Conservation (phyloP, 179 eudicot genomes). For the Beta macrorhiza region DNA sequence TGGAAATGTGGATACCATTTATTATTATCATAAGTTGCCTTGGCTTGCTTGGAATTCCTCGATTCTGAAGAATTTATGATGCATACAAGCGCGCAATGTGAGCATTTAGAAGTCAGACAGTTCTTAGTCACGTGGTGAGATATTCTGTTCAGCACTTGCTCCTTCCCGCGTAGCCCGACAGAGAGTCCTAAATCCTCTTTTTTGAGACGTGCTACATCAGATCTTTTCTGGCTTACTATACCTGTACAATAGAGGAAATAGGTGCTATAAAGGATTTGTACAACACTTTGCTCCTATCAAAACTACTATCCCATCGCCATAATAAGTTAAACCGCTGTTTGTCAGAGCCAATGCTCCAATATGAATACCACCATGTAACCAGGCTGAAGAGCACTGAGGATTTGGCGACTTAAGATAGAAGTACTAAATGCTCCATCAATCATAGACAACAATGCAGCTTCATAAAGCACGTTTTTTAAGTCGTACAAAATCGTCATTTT, state of each 20-base stretch:
- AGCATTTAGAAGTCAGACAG: conserved; percentile 37
- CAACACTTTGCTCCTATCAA: not conserved
- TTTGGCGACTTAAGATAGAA: not conserved
- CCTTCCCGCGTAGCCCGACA: conserved; percentile 36
- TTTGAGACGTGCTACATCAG: conserved; percentile 31
- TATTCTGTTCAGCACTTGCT: conserved; percentile 20
- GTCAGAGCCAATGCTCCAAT: not conserved
- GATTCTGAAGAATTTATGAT: conserved; percentile 31
- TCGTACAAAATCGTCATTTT: not conserved
- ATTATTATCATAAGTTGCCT: conserved; percentile 22
- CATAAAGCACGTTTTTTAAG: not conserved
- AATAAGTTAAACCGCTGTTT: not conserved
- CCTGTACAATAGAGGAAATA: conserved; percentile 37
- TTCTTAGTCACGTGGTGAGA: conserved; percentile 36
- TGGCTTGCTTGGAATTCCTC: conserved; percentile 29
- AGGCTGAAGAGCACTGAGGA: not conserved
- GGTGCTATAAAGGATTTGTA: conserved; percentile 9
- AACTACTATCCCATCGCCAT: not conserved
- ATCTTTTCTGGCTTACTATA: conserved; percentile 36
- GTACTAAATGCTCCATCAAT: not conserved
- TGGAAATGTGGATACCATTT: conserved; percentile 26
- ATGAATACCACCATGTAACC: not conserved
- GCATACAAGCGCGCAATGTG: conserved; percentile 37
- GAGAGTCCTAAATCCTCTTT: conserved; percentile 38
- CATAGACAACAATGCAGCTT: not conserved